Base-by-base conservation (phyloP, 1,284 basidiomycete species). In the Ustilago sp. region DNA sequence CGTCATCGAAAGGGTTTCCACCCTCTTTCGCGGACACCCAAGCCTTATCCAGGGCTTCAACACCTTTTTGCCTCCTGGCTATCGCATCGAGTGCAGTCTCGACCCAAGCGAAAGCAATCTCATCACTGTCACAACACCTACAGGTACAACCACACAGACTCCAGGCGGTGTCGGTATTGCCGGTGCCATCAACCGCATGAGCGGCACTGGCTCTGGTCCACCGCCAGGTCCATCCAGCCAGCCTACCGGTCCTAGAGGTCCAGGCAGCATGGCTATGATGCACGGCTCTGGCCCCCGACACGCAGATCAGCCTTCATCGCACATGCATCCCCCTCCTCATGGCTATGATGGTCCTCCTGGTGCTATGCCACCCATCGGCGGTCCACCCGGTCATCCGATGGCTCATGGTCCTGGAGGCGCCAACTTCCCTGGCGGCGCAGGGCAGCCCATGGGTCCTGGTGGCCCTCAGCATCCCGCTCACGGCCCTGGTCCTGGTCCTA, bases 21-120 rank as follows among this genome's bases (percentile, higher is more conserved):
- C 90, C 77, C 91, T 99, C 51, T 99, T 99, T 87, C 91, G 94
- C 80, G 95, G 95, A 13, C 94, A 98, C 87, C 94, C 93, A 1
- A 87, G 90, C 72, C 92, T 99, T 81, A 98, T 99, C 64, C 93
- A 97, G 87, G 97, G 97, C 38, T 99, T 99, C 90, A 99, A 99
- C 88, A 98, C 96, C 3, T 99, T 99, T 88, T 90, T 99, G 2
- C 97, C 97, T 0, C 91, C 93, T 28, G 96, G 96, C 39, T 99
- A 99, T 88, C 92, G 94, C 74, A 98, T 99, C 86, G 95, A 98
- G 83, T 92, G 95, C 86, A 91, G 92, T 68, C 89, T 79, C 48
- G 84, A 85, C 50, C 84, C 81, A 12, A 74, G 78, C 62, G 91
- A 94, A 81, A 89, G 91, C 60, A 92, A 92, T 82, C 90, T 91